These are phyloP conservation scores for Penicillium italicum DNA, from an alignment of 2,329 filamentous ascomycete species.

Conservation along the genomic window DNA sequence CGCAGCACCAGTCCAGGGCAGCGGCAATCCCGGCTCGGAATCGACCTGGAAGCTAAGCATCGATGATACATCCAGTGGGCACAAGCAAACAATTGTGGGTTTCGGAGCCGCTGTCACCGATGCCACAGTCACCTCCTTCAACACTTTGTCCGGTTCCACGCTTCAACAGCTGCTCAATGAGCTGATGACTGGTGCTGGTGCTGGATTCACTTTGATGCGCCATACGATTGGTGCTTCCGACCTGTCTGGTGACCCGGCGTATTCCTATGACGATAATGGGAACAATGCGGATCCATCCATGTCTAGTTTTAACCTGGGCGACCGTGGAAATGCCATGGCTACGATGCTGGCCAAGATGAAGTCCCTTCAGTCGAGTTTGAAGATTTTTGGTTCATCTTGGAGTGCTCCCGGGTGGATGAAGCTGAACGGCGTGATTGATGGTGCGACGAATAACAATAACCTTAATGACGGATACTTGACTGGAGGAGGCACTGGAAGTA, in stretches of 20 bases:
- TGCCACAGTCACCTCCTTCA: conserved; percentile 36
- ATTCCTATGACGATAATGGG: conserved; percentile 41
- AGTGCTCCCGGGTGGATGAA: conserved; percentile 43
- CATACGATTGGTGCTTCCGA: conserved; percentile 41
- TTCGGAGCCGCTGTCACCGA: conserved; percentile 42
- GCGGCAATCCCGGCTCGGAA: conserved; percentile 18
- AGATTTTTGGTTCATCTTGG: conserved; percentile 39
- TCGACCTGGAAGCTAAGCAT: conserved; percentile 27
- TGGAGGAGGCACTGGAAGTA: conserved; percentile 26
- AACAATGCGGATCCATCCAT: conserved; percentile 32
- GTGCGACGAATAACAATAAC: conserved; percentile 31
- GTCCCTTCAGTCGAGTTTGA: conserved; percentile 32
- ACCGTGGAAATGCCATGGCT: conserved; percentile 38
- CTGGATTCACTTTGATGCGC: conserved; percentile 39
- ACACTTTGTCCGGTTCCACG: conserved; percentile 27
- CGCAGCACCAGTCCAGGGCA: conserved; percentile 18
- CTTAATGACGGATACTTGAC: conserved; percentile 29
- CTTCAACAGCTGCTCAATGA: conserved; percentile 33
- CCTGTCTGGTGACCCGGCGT: conserved; percentile 32
- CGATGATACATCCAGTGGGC: conserved; percentile 26
- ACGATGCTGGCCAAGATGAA: conserved; percentile 38
- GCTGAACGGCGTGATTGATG: conserved; percentile 33
- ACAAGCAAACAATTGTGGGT: conserved; percentile 31
- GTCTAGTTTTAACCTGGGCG: conserved; percentile 31
- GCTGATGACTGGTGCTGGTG: conserved; percentile 34